Conservation (phyloP, 805 yeast genomes). For the Nakazawaea anatomiae region DNA sequence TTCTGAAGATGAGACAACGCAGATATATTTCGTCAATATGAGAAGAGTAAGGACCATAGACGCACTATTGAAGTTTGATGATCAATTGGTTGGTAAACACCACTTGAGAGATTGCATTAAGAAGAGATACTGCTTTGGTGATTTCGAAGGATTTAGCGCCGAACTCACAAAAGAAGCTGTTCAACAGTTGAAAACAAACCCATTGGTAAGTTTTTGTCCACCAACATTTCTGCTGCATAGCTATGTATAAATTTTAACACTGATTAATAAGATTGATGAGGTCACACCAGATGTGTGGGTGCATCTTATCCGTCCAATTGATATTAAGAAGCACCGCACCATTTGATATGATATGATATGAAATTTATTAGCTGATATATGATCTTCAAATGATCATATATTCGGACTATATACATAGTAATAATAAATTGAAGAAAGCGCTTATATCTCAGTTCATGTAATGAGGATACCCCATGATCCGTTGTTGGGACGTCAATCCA, state of each 20-base stretch:
- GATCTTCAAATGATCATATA: too few species aligned
- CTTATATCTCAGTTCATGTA: too few species aligned
- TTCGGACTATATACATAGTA: too few species aligned
- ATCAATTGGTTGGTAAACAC: slow-evolving; percentile 21
- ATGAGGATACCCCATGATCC: too few species aligned
- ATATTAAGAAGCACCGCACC: too few species aligned
- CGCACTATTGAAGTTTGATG: slow-evolving; percentile 7
- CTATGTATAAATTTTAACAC: not conserved
- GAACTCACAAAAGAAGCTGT: slow-evolving; percentile 44
- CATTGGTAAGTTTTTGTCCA: slow-evolving; percentile 28
- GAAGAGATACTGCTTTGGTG: slow-evolving; percentile 58
- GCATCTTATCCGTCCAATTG: too few species aligned
- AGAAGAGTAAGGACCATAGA: slow-evolving; percentile 7
- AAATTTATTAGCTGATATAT: too few species aligned
- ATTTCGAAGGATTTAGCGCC: slow-evolving; percentile 66
- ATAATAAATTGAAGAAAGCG: too few species aligned
- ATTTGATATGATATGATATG: slow-evolving; percentile 44
- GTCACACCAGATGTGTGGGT: slow-evolving; percentile 70
- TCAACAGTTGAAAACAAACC: slow-evolving; percentile 46
- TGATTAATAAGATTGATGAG: slow-evolving; percentile 39
- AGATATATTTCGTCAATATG: slow-evolving; percentile 7
- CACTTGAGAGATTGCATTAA: slow-evolving; percentile 43
- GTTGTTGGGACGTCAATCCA: too few species aligned
- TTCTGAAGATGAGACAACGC: not conserved
- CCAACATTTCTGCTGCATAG: not conserved